Percentiles rank a stretch among this genome's conserved stretches.
Evolutionary conservation across 2,329 filamentous ascomycete genomes (phyloP).

Genomic region (Trichoderma polysporum): DNA sequence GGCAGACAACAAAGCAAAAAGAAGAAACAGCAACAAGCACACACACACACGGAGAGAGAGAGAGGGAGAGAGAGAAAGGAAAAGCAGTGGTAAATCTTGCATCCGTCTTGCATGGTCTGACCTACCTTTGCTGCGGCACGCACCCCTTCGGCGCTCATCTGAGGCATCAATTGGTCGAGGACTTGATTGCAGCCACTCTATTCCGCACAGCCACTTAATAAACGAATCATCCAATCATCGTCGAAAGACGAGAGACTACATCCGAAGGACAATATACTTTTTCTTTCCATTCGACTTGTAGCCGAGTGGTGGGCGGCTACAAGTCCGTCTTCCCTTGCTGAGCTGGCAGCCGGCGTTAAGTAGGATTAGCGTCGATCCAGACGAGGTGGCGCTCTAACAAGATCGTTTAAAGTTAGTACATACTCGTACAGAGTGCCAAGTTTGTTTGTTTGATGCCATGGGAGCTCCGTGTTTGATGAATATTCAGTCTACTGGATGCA

Average conservation of each 20-base stretch:
- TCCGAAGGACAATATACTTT: neutral
- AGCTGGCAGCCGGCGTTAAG: neutral
- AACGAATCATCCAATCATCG: neutral
- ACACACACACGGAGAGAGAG: too few relatives aligned
- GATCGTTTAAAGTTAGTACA: neutral
- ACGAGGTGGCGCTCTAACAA: constrained; percentile 2
- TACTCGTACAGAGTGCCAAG: neutral
- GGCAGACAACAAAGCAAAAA: neutral
- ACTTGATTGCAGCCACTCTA: constrained; percentile 12
- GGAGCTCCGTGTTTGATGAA: neutral
- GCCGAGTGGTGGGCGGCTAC: neutral
- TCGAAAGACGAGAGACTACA: neutral
- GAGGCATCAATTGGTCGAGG: constrained; percentile 4
- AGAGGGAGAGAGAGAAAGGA: neutral
- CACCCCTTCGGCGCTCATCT: constrained; percentile 9
- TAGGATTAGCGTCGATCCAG: constrained; percentile 13
- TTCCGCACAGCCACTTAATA: constrained; percentile 6
- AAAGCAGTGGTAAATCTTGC: neutral
- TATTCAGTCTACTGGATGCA: neutral
- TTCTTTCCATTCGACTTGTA: neutral
- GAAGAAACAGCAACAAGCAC: too few relatives aligned
- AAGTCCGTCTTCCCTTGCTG: neutral
- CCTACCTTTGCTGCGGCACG: neutral
- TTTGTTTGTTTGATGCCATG: neutral
- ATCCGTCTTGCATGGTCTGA: constrained; percentile 10